phyloP scores from a whole-genome alignment of 2,329 filamentous ascomycete genomes.

The Penicillium sp. region DNA sequence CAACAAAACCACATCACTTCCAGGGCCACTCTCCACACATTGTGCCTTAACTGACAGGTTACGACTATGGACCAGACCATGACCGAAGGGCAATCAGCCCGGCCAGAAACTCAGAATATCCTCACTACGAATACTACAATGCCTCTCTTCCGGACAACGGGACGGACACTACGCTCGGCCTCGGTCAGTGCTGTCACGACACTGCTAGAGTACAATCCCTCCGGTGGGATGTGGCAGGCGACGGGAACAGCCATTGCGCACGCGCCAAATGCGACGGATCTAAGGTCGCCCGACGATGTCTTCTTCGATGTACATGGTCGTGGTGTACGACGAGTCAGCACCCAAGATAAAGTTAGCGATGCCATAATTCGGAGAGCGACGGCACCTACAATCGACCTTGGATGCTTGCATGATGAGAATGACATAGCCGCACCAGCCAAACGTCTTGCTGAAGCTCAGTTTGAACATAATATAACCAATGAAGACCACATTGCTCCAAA shows the following conservation, averaged over 20 bases:
- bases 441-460: not conserved
- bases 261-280: not conserved
- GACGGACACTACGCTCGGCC: not conserved
- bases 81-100: not conserved
- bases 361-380: not conserved
- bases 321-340: not conserved
- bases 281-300: not conserved
- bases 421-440: not conserved
- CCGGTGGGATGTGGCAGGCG: not conserved
- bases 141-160: not conserved
- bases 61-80: not conserved
- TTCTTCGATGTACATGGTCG: not conserved
- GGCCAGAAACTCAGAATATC: not conserved
- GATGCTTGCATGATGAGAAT: not conserved
- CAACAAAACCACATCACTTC: not conserved
- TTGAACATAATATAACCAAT: no score
- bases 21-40: not conserved
- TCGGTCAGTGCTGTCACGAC: not conserved
- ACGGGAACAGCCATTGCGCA: not conserved
- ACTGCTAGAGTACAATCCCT: not conserved
- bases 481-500: not conserved
- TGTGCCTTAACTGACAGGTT: not conserved
- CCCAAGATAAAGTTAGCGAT: not conserved
- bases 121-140: not conserved
- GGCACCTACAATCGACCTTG: not conserved